Conservation (phyloP, 345 rosid species). For the Raphanus sativus region DNA sequence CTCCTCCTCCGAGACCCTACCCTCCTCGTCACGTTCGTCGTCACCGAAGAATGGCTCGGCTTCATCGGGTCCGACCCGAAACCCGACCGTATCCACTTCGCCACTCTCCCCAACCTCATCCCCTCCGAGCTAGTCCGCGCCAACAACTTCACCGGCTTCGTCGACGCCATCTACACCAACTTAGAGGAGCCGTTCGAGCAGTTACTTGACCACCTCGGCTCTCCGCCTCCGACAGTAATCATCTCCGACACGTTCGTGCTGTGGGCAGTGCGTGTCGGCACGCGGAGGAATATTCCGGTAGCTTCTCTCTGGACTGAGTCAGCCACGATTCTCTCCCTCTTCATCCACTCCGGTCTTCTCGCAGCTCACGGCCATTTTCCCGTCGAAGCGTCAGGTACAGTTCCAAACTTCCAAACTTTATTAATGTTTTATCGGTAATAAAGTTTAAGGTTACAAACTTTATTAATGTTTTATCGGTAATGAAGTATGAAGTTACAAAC, state of each 20-base stretch:
- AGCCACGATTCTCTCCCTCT: constrained; percentile 38
- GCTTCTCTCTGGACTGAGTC: constrained; percentile 52
- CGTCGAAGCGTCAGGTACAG: constrained; percentile 34
- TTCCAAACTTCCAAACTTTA: not conserved
- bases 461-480: not conserved
- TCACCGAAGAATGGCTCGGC: constrained; percentile 73
- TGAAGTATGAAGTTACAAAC: too few relatives aligned
- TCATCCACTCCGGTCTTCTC: constrained; percentile 29
- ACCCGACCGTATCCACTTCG: constrained; percentile 41
- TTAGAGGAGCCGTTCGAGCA: constrained; percentile 47
- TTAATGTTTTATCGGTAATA: not conserved
- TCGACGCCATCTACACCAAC: constrained; percentile 19
- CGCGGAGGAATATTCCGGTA: constrained; percentile 50
- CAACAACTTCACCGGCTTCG: constrained; percentile 22
- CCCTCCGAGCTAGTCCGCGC: constrained; percentile 36
- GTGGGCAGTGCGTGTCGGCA: constrained; percentile 48
- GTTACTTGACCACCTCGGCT: constrained; percentile 40
- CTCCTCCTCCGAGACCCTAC: constrained; percentile 38
- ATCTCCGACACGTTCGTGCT: constrained; percentile 39
- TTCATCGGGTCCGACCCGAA: constrained; percentile 44
- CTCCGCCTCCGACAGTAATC: constrained; percentile 31
- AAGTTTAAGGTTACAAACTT: not conserved
- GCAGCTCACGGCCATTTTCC: constrained; percentile 36
- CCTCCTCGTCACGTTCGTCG: constrained; percentile 52
- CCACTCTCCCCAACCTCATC: constrained; percentile 31